A percentile compares a stretch with the other conserved stretches of the same genome.
Evolutionary conservation across 768 basidiomycete genomes (phyloP).

Genomic region (Lactifluus subvellereus): DNA sequence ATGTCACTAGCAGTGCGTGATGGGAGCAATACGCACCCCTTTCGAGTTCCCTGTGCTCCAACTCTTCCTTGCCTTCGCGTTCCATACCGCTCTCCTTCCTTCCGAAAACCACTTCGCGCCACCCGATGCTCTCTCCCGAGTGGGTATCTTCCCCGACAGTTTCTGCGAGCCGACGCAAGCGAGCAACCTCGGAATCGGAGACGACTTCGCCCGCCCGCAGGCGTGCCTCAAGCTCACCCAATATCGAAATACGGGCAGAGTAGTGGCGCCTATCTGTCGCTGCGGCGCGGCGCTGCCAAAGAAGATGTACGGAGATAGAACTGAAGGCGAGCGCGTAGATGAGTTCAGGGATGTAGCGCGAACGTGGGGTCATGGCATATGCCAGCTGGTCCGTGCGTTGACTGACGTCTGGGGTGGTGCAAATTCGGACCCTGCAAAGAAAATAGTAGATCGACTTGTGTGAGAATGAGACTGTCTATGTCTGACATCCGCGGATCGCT

Average conservation of each 20-base stretch:
- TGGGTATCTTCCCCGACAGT: slow-evolving; percentile 23
- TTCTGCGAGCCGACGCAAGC: slow-evolving; percentile 50
- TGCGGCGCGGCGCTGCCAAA: slow-evolving; percentile 44
- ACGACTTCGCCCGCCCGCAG: slow-evolving; percentile 43
- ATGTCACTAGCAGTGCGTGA: too few relatives aligned
- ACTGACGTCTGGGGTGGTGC: background rate
- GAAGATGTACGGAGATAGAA: slow-evolving; percentile 62
- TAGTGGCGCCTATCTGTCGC: slow-evolving; percentile 51
- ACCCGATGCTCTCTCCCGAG: slow-evolving; percentile 15
- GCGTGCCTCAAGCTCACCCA: slow-evolving; percentile 52
- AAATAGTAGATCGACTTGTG: too few relatives aligned
- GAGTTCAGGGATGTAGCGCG: slow-evolving; percentile 54
- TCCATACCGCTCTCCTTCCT: slow-evolving; percentile 18
- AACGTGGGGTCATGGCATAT: slow-evolving; percentile 21
- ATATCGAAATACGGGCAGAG: slow-evolving; percentile 54
- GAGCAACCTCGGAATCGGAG: slow-evolving; percentile 46
- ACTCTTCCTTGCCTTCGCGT: slow-evolving; percentile 16
- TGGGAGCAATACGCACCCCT: background rate
- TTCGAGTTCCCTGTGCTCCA: slow-evolving; percentile 18
- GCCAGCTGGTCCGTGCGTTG: background rate
- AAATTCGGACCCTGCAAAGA: too few relatives aligned
- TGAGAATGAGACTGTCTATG: background rate
- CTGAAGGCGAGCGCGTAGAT: slow-evolving; percentile 60
- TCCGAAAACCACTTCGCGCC: slow-evolving; percentile 18
- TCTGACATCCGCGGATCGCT: background rate